phyloP scores from a whole-genome alignment of 176 grass and related monocot genomes.

The Pharus latifolius region DNA sequence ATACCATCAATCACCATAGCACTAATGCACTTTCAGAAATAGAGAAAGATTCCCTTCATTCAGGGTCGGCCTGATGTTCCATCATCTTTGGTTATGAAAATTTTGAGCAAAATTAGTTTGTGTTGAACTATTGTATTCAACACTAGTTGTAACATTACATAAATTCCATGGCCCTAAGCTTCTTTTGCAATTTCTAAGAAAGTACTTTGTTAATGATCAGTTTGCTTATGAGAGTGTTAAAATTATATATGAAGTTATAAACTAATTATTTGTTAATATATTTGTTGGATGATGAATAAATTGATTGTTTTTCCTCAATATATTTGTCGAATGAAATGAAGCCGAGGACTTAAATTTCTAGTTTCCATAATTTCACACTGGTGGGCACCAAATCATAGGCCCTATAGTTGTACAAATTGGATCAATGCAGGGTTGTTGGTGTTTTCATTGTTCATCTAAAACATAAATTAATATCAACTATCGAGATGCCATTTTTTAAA shows the following conservation, averaged over 20 bases:
- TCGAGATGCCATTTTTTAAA: not conserved
- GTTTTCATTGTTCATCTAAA: not conserved
- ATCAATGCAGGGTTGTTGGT: not conserved
- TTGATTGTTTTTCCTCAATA: too few relatives aligned
- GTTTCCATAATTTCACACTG: not conserved
- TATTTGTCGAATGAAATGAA: too few relatives aligned
- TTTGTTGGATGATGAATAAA: too few relatives aligned
- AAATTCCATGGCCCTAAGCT: not conserved
- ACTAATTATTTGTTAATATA: too few relatives aligned
- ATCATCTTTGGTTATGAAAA: not conserved
- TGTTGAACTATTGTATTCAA: not conserved
- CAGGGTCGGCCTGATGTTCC: slow-evolving; percentile 6
- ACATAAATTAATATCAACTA: not conserved
- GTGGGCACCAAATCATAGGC: not conserved
- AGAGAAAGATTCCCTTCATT: slow-evolving; percentile 13
- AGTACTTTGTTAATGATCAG: too few relatives aligned
- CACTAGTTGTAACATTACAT: not conserved
- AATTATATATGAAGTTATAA: too few relatives aligned
- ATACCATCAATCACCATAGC: not conserved
- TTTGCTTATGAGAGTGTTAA: not conserved
- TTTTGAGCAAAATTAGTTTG: not conserved
- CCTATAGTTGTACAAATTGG: not conserved
- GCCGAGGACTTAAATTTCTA: too few relatives aligned
- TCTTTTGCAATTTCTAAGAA: not conserved
- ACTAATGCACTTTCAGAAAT: not conserved